These are phyloP conservation scores for Penicillium roqueforti DNA, from an alignment of 495 filamentous ascomycete genomes.

Conservation along the genomic window DNA sequence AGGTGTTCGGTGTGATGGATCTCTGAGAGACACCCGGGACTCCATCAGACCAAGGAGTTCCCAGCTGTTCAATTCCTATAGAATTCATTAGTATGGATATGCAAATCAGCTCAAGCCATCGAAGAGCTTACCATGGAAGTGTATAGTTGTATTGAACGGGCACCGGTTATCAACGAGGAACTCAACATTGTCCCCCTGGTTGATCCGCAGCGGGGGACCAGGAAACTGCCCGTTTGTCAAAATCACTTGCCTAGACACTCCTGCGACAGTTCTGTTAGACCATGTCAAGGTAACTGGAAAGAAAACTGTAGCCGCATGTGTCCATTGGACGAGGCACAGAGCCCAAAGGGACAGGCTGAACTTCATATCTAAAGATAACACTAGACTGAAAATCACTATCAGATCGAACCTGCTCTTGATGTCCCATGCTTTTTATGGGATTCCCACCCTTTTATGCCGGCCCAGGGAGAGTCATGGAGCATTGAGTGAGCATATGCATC, in stretches of 20 bases:
- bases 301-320: conserved; percentile 19
- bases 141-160: conserved; percentile 50
- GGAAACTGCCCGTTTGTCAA: conserved; percentile 60
- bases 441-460: background rate
- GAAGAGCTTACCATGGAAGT: conserved; percentile 45
- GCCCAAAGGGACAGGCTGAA: conserved; percentile 5
- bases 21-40: conserved; percentile 49
- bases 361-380: conserved; percentile 8
- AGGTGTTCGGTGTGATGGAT: conserved; percentile 39
- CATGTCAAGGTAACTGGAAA: conserved; percentile 34
- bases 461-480: background rate
- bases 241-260: conserved; percentile 43
- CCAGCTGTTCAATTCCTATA: conserved; percentile 34
- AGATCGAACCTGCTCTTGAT: background rate
- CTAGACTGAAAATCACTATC: background rate
- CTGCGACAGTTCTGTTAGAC: conserved; percentile 28
- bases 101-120: background rate
- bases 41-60: conserved; percentile 51
- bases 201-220: conserved; percentile 52
- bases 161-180: conserved; percentile 55
- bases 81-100: background rate
- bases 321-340: conserved; percentile 18
- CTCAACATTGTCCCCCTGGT: conserved; percentile 59
- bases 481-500: background rate
- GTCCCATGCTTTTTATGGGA: background rate